Evolutionary conservation across 176 grass and related monocot genomes (phyloP), one percentile per base, ranked within the genome.

Genomic region (Bromus sterilis): DNA sequence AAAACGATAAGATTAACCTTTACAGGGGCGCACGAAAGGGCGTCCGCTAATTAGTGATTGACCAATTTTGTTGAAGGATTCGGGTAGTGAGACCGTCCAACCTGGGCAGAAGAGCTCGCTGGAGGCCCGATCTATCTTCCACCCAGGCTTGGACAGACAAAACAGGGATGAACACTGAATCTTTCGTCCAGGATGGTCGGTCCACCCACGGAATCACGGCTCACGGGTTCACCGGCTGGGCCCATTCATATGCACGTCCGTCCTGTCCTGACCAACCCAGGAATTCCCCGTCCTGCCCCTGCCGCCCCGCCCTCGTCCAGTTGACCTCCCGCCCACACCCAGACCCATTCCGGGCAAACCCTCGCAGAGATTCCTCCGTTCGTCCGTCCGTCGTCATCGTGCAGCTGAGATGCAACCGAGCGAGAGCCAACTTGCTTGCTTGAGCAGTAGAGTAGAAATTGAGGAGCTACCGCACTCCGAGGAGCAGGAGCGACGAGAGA

Each of bases 401-500:
- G 18, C 18, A 7, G 6, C 7, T 21, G 18, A 81, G 71, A 85
- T 85, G 77, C 82, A 77, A 8, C 21, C 70, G 13, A 51, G 24
- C 15, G 15, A 7, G 37, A 11, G 29, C 29, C 68, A 71, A 30
- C 14, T 48, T n/a, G n/a, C 44, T 49, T 0, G 46, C 44, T 30
- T 39, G 7, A 24, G 23, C 6, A 34, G 36, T 20, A 13, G 53
- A 26, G 34, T 48, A 70, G 66, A 80, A 53, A 53, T 21, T 53
- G 46, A 65, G 33, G n/a, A n/a, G n/a, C n/a, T n/a, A 21, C 11
- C 41, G 81, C 76, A 60, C 76, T 80, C 69, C 76, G 37, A 88
- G 75, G 78, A 69, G 7, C n/a, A n/a, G n/a, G n/a, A n/a, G n/a
- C n/a, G n/a, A n/a, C n/a, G n/a, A n/a, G n/a, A n/a, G 29, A 23